Evolutionary conservation across 352 stramenopile species (phyloP).

Genomic region (Plasmopara halstedii): DNA sequence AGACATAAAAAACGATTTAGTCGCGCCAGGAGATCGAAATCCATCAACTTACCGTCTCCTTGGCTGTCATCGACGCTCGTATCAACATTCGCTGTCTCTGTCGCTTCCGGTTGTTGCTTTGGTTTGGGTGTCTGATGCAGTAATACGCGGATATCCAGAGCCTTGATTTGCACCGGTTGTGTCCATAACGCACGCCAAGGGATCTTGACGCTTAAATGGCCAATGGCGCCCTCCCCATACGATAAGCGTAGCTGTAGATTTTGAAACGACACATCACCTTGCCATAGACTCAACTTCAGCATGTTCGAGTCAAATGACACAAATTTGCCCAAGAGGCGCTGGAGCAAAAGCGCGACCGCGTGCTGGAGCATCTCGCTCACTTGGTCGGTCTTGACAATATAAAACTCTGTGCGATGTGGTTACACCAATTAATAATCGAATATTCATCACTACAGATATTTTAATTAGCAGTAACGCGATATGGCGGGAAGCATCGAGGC

Average conservation of each 20-base stretch:
- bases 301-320: slow-evolving; percentile 83
- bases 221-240: slow-evolving; percentile 72
- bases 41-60: slow-evolving; percentile 22
- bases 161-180: slow-evolving; percentile 72
- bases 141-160: slow-evolving; percentile 58
- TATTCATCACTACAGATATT: background rate
- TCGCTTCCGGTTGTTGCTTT: slow-evolving; percentile 4
- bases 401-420: too few relatives aligned
- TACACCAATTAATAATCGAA: too few relatives aligned
- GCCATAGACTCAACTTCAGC: slow-evolving; percentile 79
- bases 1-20: slow-evolving; percentile 1
- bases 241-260: slow-evolving; percentile 72
- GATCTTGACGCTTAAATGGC: slow-evolving; percentile 74
- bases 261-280: slow-evolving; percentile 78
- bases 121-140: slow-evolving; percentile 49
- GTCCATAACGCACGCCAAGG: slow-evolving; percentile 81
- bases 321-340: slow-evolving; percentile 84
- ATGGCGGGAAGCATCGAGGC: slow-evolving; percentile 74
- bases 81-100: slow-evolving; percentile 12
- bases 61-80: slow-evolving; percentile 29
- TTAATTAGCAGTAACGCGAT: background rate
- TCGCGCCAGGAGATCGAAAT: background rate
- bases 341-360: slow-evolving; percentile 73
- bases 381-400: too few relatives aligned
- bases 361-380: slow-evolving; percentile 74